Conservation (phyloP, 2,329 filamentous ascomycete species). For the Tolypocladium tundrense region DNA sequence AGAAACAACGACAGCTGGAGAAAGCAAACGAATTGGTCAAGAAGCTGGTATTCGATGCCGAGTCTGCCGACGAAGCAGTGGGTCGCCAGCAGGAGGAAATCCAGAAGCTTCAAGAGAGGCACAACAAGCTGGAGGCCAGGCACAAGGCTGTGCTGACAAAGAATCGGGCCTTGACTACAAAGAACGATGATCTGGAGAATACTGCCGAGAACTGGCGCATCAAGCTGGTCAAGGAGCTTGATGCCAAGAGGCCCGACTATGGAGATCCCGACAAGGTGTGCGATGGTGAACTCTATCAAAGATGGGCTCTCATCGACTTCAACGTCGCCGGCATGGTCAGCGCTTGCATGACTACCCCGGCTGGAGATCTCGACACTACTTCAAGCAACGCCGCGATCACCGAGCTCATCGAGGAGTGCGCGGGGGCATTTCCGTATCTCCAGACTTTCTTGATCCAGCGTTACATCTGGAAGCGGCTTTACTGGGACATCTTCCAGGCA, state of each 20-base stretch:
- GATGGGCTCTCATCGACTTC: not conserved
- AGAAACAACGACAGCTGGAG: too few species aligned
- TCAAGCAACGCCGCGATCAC: not conserved
- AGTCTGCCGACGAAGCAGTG: too few species aligned
- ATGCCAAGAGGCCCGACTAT: not conserved
- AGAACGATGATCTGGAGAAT: not conserved
- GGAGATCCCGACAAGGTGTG: conserved; percentile 1
- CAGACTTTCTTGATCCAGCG: not conserved
- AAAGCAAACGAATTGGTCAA: too few species aligned
- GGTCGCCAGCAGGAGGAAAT: too few species aligned
- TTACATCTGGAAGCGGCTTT: not conserved
- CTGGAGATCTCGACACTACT: not conserved
- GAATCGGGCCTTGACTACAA: too few species aligned
- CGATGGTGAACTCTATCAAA: not conserved
- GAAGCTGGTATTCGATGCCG: too few species aligned
- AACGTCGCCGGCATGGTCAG: not conserved
- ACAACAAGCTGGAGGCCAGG: too few species aligned
- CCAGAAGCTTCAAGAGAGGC: too few species aligned
- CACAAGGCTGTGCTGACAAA: too few species aligned
- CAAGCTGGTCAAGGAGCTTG: not conserved
- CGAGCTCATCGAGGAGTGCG: not conserved
- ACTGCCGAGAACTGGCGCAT: not conserved
- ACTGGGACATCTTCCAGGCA: not conserved
- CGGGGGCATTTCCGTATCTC: not conserved
- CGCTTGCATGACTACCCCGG: not conserved